phyloP scores from a whole-genome alignment of 1,139 yeast genomes.

The Magnusiomyces magnusii region DNA sequence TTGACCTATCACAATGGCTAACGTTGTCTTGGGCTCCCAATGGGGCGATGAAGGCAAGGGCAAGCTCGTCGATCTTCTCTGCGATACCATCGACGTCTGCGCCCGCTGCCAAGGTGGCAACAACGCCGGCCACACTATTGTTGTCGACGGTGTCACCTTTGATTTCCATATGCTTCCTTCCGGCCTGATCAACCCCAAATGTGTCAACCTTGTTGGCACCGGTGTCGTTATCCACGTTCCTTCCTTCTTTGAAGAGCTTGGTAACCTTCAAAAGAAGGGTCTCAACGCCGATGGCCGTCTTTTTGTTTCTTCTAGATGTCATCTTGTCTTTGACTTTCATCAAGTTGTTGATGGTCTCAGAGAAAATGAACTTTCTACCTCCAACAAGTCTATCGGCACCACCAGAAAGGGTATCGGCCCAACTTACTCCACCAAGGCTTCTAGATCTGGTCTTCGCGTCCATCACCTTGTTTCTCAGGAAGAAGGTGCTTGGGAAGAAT shows the following conservation, averaged over 20 bases:
- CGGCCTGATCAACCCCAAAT: constrained; percentile 88
- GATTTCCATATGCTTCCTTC: constrained; percentile 99
- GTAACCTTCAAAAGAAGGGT: constrained; percentile 64
- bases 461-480: constrained; percentile 90
- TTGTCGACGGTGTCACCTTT: constrained; percentile 76
- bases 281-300: constrained; percentile 71
- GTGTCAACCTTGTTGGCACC: constrained; percentile 83
- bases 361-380: constrained; percentile 80
- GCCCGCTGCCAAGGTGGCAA: constrained; percentile 99
- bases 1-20: constrained; percentile 46
- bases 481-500: constrained; percentile 90
- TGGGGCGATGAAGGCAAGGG: constrained; percentile 99
- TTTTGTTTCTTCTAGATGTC: constrained; percentile 89
- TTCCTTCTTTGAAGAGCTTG: constrained; percentile 82
- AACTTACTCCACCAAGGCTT: constrained; percentile 92
- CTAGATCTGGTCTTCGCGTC: constrained; percentile 93
- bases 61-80: constrained; percentile 85
- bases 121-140: constrained; percentile 98
- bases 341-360: constrained; percentile 93
- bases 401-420: constrained; percentile 99
- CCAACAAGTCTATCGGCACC: constrained; percentile 92
- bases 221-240: constrained; percentile 98
- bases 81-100: constrained; percentile 92
- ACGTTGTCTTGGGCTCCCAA: constrained; percentile 94
- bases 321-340: constrained; percentile 94